Base-by-base conservation (phyloP, 371 early-diverging fungal species). In the Mucor circinelloides region DNA sequence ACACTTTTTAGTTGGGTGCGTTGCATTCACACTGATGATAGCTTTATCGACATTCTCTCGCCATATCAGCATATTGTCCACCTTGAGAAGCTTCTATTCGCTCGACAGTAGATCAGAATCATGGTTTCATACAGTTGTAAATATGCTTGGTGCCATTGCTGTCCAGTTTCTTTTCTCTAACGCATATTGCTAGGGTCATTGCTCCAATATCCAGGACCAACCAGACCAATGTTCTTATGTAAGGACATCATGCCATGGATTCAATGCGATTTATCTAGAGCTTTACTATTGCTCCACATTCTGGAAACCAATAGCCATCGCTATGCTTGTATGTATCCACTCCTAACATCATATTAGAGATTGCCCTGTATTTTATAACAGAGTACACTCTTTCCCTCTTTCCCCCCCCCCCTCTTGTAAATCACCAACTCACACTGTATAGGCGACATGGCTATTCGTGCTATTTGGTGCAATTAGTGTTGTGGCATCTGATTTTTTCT, bases 401-500 rank as follows among this genome's bases (percentile, higher is more conserved):
- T 9, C 31, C 23, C 38, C n/a, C 28, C n/a, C 36, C 40, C 32
- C 5, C 52, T 48, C 64, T 44, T 55, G 12, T 46, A 1, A 10
- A 36, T 46, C 6, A 12, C 19, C 15, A 21, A 25, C 52, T 54
- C 38, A 63, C 38, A 52, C 6, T 54, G 27, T 52, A 46, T 48
- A 82, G 79, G 38, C 73, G 10, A 48, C 58, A 23, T 70, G 77
- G 54, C 60, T 82, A 40, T 19, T 85, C 2, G 73, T 87, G 31
- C 58, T 89, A 6, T 91, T 91, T 76, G 85, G 86, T 6, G 86
- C 89, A 25, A 79, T 89, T 13, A 86, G 91, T 8, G 82, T 88
- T 4, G 87, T 88, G 0, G 91, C 91, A 13, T 88, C 89, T 13
- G 91, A 91, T 64, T 91, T 89, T 57, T 91, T 91, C 64, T 89